These are phyloP conservation scores for Tuber borchii DNA, from an alignment of 495 filamentous ascomycete species.

Conservation along the genomic window DNA sequence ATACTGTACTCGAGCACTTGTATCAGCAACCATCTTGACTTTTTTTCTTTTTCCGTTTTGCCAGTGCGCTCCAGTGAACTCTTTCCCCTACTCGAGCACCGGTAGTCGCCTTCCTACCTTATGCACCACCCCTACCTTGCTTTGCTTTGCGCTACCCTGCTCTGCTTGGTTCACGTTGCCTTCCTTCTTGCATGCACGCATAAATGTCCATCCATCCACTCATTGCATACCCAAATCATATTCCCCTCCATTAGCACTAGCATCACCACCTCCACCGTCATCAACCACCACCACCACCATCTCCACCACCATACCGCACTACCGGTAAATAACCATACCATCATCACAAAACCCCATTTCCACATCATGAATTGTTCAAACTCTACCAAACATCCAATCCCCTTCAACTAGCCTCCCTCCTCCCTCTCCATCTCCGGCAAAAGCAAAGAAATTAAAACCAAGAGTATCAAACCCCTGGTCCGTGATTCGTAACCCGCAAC, in stretches of 20 bases:
- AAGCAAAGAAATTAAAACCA: neutral
- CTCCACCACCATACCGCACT: neutral
- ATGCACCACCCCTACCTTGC: neutral
- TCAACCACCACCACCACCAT: neutral
- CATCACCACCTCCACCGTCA: neutral
- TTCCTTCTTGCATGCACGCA: neutral
- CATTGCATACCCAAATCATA: neutral
- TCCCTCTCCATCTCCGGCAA: neutral
- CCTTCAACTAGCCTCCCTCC: neutral
- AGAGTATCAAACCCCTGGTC: neutral
- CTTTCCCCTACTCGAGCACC: too few species aligned
- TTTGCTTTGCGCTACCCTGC: neutral
- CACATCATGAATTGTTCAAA: slow-evolving; percentile 4
- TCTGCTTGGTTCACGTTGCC: neutral
- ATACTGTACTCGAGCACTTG: too few species aligned
- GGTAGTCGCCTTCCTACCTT: neutral
- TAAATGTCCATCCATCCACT: neutral
- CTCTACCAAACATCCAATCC: neutral
- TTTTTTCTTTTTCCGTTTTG: neutral
- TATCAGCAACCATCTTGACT: neutral
- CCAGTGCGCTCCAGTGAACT: neutral
- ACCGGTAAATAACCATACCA: neutral
- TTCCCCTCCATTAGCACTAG: too few species aligned
- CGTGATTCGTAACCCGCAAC: neutral
- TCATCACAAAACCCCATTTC: neutral